Percentiles rank a stretch among this genome's conserved stretches.
These are phyloP conservation scores for Kwoniella botswanensis DNA, from an alignment of 768 basidiomycete genomes.

Conservation along the genomic window DNA sequence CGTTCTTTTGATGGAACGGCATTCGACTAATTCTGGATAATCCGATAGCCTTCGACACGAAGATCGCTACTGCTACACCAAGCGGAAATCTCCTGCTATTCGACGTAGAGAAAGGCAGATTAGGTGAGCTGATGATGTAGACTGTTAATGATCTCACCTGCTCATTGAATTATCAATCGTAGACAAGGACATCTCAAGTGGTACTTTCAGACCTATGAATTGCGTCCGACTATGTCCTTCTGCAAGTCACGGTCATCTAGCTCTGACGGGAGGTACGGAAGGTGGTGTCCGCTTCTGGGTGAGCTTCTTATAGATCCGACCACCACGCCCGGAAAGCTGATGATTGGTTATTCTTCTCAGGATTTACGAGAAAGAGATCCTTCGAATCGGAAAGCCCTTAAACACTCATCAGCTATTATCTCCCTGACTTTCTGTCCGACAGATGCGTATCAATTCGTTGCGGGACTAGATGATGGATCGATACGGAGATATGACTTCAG, in stretches of 20 bases:
- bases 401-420: slow-evolving; percentile 47
- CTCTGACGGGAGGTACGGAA: slow-evolving; percentile 54
- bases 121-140: slow-evolving; percentile 35
- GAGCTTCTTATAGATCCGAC: slow-evolving; percentile 11
- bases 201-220: slow-evolving; percentile 52
- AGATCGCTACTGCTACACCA: slow-evolving; percentile 51
- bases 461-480: slow-evolving; percentile 51
- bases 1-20: not conserved
- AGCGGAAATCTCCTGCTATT: slow-evolving; percentile 55
- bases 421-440: slow-evolving; percentile 50
- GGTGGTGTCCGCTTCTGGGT: slow-evolving; percentile 54
- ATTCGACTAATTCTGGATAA: not conserved
- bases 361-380: slow-evolving; percentile 49
- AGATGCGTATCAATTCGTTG: slow-evolving; percentile 43
- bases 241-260: slow-evolving; percentile 40
- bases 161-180: not conserved
- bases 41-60: slow-evolving; percentile 44
- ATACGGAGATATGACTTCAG: slow-evolving; percentile 55
- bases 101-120: slow-evolving; percentile 47
- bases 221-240: slow-evolving; percentile 43
- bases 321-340: not conserved
- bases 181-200: slow-evolving; percentile 47
- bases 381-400: slow-evolving; percentile 39
- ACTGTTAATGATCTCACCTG: slow-evolving; percentile 8
- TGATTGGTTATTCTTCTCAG: slow-evolving; percentile 24